phyloP scores from a whole-genome alignment of 768 basidiomycete species.

The Termitomyces sp. region DNA sequence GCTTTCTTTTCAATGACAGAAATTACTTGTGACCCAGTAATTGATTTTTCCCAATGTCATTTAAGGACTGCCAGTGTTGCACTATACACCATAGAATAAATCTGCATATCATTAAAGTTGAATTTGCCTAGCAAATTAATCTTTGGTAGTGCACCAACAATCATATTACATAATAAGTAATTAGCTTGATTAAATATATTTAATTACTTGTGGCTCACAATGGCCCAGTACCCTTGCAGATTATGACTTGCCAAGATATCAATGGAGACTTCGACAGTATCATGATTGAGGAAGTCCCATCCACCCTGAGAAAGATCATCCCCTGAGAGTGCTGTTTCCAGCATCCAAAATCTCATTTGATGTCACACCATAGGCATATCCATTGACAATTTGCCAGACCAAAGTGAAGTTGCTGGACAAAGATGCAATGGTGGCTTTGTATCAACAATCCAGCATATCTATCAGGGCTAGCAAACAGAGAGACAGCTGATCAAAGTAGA shows the following conservation, averaged over 20 bases:
- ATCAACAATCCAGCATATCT: constrained; percentile 76
- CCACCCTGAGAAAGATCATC: constrained; percentile 26
- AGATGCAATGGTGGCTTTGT: constrained; percentile 90
- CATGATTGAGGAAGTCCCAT: constrained; percentile 61
- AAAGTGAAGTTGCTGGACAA: constrained; percentile 77
- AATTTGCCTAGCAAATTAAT: no score
- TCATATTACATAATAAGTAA: no score
- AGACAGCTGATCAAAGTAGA: constrained; percentile 74
- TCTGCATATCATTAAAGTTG: no score
- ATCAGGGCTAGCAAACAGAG: constrained; percentile 84
- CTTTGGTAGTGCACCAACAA: no score
- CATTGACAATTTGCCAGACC: constrained; percentile 84
- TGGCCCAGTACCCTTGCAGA: no score
- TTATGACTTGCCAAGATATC: constrained; percentile 64
- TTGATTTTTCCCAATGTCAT: no score
- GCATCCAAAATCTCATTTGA: constrained; percentile 52
- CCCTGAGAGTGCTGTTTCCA: constrained; percentile 27
- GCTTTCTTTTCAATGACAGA: no score
- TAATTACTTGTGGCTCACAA: no score
- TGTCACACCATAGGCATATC: constrained; percentile 89
- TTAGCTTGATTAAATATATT: no score
- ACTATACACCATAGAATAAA: no score
- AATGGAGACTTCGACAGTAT: constrained; percentile 75
- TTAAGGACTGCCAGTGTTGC: no score
- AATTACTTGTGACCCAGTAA: no score